These are phyloP conservation scores for Kockiozyma suomiensis DNA, from an alignment of 805 yeast species.

Conservation along the genomic window DNA sequence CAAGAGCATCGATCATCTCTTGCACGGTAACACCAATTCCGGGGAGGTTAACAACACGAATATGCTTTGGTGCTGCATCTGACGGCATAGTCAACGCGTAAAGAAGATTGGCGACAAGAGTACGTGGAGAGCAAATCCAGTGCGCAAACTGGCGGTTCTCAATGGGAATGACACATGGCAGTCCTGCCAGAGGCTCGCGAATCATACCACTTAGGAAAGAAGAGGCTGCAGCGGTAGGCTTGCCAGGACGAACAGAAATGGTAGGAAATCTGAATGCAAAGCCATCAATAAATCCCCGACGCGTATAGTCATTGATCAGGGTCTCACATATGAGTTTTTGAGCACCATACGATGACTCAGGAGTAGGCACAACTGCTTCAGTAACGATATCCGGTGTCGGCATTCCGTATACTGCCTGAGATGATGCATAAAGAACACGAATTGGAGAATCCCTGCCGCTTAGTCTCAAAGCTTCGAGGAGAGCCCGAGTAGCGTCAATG, in stretches of 20 bases:
- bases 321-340: slow-evolving; percentile 36
- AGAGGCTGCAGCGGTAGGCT: slow-evolving; percentile 38
- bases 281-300: slow-evolving; percentile 37
- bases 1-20: slow-evolving; percentile 37
- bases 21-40: slow-evolving; percentile 37
- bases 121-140: slow-evolving; percentile 37
- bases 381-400: slow-evolving; percentile 32
- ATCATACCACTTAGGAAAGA: slow-evolving; percentile 38
- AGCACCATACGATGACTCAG: slow-evolving; percentile 39
- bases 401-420: slow-evolving; percentile 37
- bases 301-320: slow-evolving; percentile 36
- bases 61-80: slow-evolving; percentile 17
- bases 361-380: slow-evolving; percentile 35
- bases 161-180: slow-evolving; percentile 35
- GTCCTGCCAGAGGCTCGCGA: slow-evolving; percentile 36
- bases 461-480: slow-evolving; percentile 33
- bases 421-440: slow-evolving; percentile 36
- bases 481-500: slow-evolving; percentile 35
- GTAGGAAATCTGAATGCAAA: slow-evolving; percentile 31
- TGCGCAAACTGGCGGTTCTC: slow-evolving; percentile 27
- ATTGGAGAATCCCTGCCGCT: slow-evolving; percentile 15
- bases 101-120: slow-evolving; percentile 33
- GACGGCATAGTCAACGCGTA: slow-evolving; percentile 30
- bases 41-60: slow-evolving; percentile 36
- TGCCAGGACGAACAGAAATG: slow-evolving; percentile 37